phyloP scores from a whole-genome alignment of 805 yeast genomes.

The Ogataea naganishii region DNA sequence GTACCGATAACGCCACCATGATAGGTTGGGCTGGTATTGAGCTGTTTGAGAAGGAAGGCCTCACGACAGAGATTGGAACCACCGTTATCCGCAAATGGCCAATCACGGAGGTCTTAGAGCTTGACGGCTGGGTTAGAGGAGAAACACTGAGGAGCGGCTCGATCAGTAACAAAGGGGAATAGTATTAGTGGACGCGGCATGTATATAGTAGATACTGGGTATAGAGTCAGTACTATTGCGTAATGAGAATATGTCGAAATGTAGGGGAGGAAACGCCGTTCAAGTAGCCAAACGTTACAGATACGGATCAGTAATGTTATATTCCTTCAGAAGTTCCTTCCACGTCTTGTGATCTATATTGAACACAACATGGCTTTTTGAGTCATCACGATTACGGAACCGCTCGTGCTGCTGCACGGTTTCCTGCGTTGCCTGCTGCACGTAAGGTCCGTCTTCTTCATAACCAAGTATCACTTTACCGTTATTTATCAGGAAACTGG shows the following conservation, averaged over 20 bases:
- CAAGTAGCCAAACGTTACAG: background rate
- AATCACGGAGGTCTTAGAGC: slow-evolving; percentile 36
- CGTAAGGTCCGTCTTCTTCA: slow-evolving; percentile 33
- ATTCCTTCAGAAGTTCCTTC: slow-evolving; percentile 44
- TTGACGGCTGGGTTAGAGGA: slow-evolving; percentile 41
- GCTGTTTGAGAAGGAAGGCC: slow-evolving; percentile 47
- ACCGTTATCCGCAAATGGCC: slow-evolving; percentile 85
- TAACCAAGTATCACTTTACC: slow-evolving; percentile 51
- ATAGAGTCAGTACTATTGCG: too few relatives aligned
- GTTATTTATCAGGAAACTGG: slow-evolving; percentile 73
- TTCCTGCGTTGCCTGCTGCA: slow-evolving; percentile 17
- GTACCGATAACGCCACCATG: slow-evolving; percentile 96
- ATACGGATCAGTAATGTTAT: slow-evolving; percentile 36
- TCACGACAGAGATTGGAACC: slow-evolving; percentile 42
- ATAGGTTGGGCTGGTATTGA: slow-evolving; percentile 97
- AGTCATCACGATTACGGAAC: slow-evolving; percentile 12
- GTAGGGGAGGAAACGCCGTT: too few relatives aligned
- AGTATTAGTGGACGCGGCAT: background rate
- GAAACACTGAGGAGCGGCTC: background rate
- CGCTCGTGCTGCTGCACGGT: slow-evolving; percentile 15
- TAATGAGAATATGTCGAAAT: too few relatives aligned
- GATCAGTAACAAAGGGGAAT: background rate
- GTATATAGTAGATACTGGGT: slow-evolving; percentile 1
- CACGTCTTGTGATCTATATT: slow-evolving; percentile 62
- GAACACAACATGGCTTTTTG: slow-evolving; percentile 59